Evolutionary conservation across 192 early-diverging fungal species (phyloP), one percentile per base, ranked within the genome.

Genomic region (Coemansia umbellata): DNA sequence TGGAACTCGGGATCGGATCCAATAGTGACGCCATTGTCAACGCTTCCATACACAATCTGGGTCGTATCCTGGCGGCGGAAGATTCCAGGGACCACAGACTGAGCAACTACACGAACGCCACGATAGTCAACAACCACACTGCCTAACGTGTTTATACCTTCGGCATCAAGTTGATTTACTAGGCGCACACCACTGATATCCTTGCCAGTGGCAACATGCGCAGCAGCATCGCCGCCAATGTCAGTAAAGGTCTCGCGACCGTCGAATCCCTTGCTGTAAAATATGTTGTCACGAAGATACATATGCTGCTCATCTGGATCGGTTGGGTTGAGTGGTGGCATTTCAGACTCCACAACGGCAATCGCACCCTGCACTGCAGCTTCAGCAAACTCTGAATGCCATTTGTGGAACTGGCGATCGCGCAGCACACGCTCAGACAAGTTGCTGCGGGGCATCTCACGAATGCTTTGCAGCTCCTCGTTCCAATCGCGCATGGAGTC

Each of bases 221-320:
- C 87, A 10, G 93, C 96, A 27, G 83, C 92, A 55, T 87, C 82
- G 15, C 91, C 92, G 52, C 95, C 95, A 10, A 91, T 64, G 11
- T 72, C 78, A 30, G 89, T 81, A 56, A 92, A 94, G 0, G 81
- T 85, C 47, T 91, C 93, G 52, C 88, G 82, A 18, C 89, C 84
- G 74, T 97, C 95, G 44, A 86, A 88, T 5, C 84, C 93, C 62
- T 84, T 91, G 76, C 74, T 91, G 74, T 89, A 96, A 66, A 98
- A 97, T 39, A 98, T 96, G 63, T 94, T 95, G 79, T 94, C 95
- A 66, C 93, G 87, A 33, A 97, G 75, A 54, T 74, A 98, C 90
- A 95, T 90, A 54, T 88, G 86, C 42, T 82, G 79, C n/a, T 87
- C 85, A 13, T 67, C 78, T 2, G 85, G 52, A 24, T 94, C 91